These are phyloP conservation scores for Parasarocladium wereldwijsianum DNA, from an alignment of 2,329 filamentous ascomycete species.

Conservation along the genomic window DNA sequence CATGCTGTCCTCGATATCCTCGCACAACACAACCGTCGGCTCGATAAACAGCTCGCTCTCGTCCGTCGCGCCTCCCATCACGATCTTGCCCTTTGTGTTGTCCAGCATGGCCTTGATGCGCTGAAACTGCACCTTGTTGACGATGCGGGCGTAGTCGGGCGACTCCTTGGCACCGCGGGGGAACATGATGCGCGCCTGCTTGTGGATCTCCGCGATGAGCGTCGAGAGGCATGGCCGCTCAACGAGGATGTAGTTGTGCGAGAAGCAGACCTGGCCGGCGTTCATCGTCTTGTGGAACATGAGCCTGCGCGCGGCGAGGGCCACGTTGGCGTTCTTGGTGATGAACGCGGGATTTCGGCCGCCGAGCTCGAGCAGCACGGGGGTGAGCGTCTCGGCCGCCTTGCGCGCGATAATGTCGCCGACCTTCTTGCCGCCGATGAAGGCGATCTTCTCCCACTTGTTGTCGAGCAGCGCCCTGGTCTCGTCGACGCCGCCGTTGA, in stretches of 20 bases:
- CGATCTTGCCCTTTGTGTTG: slow-evolving; percentile 64
- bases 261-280: slow-evolving; percentile 82
- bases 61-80: slow-evolving; percentile 76
- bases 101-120: slow-evolving; percentile 90
- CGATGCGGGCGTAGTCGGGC: slow-evolving; percentile 63
- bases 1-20: slow-evolving; percentile 57
- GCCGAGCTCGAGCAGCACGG: slow-evolving; percentile 78
- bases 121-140: slow-evolving; percentile 66
- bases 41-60: slow-evolving; percentile 72
- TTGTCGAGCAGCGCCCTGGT: slow-evolving; percentile 69
- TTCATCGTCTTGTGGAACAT: slow-evolving; percentile 82
- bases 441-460: slow-evolving; percentile 98
- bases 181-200: slow-evolving; percentile 61
- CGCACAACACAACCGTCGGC: slow-evolving; percentile 79
- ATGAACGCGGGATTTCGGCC: slow-evolving; percentile 86
- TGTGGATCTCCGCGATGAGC: slow-evolving; percentile 63
- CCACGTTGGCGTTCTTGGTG: slow-evolving; percentile 66
- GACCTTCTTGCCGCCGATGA: slow-evolving; percentile 68
- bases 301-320: slow-evolving; percentile 67
- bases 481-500: slow-evolving; percentile 73
- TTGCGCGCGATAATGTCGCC: slow-evolving; percentile 83
- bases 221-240: slow-evolving; percentile 57
- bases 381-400: slow-evolving; percentile 77
- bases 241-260: slow-evolving; percentile 82
- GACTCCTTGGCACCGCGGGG: slow-evolving; percentile 69